Evolutionary conservation across 495 filamentous ascomycete genomes (phyloP), one percentile per base, ranked within the genome.

Genomic region (Durotheca rogersii): DNA sequence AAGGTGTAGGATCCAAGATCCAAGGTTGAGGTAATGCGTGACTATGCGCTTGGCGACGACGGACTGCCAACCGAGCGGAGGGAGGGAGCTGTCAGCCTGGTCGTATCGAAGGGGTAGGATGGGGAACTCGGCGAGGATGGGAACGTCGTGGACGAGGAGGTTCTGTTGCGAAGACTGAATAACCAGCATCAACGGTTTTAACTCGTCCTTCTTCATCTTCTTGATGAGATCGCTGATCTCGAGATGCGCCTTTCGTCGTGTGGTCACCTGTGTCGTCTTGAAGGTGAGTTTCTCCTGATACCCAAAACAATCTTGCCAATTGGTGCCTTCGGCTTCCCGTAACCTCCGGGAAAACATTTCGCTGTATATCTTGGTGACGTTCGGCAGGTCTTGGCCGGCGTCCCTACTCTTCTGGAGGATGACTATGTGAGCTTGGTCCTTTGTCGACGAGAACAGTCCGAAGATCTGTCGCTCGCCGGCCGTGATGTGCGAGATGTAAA

Each of bases 391-490:
- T 56, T 90, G 84, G 2, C 70, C 73, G n/a, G 80, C 73, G 56
- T 93, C 89, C 49, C 82, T 83, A 11, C 77, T 79, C 56, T 81
- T 87, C 61, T 93, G 89, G 20, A 95, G 80, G 11, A 96, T 83
- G 41, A 96, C 74, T 40, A 99, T 79, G 52, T 96, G 79, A 1
- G 92, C 92, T 56, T 89, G 81, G 39, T 85, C 81, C 52, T 82
- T 84, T 1, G 80, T 74, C 1, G 90, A 90, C 2, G 94, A 97
- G 68, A 97, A 96, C 0, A 97, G 61, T 3, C 87, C 91, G 74
- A 96, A 96, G 48, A 97, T 83, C 62, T 99, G 91, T 31, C 88
- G 78, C 31, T 96, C 91, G 0, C 92, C 90, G 21, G 89, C 84
- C 44, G 85, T 81, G 59, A 97, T 83, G 64, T 99, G 93, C 43